phyloP scores from a whole-genome alignment of 495 filamentous ascomycete genomes.

The Collariella sp. region DNA sequence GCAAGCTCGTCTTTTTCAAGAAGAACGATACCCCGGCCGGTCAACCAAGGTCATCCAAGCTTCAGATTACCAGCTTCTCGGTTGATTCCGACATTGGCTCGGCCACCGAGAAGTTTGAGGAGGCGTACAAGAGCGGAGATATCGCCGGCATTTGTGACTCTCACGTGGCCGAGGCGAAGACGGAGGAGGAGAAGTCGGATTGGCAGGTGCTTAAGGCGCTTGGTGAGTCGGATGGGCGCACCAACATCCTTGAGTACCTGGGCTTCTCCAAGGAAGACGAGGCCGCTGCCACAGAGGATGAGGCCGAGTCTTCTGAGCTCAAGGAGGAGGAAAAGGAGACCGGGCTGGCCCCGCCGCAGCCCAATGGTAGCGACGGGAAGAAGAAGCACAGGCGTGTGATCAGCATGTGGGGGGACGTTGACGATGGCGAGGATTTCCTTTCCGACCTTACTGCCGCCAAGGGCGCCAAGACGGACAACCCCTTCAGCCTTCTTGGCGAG shows the following conservation, averaged over 20 bases:
- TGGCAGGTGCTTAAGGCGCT: constrained; percentile 92
- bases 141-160: constrained; percentile 70
- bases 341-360: constrained; percentile 35
- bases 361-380: constrained; percentile 28
- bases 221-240: constrained; percentile 68
- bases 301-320: constrained; percentile 21
- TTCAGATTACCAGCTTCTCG: constrained; percentile 80
- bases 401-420: constrained; percentile 50
- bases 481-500: constrained; percentile 61
- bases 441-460: constrained; percentile 55
- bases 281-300: constrained; percentile 28
- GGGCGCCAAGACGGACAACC: constrained; percentile 44
- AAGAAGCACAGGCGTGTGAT: constrained; percentile 34
- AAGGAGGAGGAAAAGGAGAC: constrained; percentile 35
- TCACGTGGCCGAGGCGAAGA: constrained; percentile 61
- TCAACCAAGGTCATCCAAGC: constrained; percentile 58
- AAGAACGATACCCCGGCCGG: constrained; percentile 47
- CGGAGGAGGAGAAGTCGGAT: constrained; percentile 86
- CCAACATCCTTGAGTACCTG: constrained; percentile 74
- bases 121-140: constrained; percentile 68
- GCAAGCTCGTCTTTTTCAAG: constrained; percentile 76
- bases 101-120: constrained; percentile 80
- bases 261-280: constrained; percentile 63
- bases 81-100: constrained; percentile 77
- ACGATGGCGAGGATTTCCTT: constrained; percentile 74